A percentile compares a stretch with the other conserved stretches of the same genome.
Conservation (phyloP, 2,329 filamentous ascomycete species). For the Lachnellula cervina region DNA sequence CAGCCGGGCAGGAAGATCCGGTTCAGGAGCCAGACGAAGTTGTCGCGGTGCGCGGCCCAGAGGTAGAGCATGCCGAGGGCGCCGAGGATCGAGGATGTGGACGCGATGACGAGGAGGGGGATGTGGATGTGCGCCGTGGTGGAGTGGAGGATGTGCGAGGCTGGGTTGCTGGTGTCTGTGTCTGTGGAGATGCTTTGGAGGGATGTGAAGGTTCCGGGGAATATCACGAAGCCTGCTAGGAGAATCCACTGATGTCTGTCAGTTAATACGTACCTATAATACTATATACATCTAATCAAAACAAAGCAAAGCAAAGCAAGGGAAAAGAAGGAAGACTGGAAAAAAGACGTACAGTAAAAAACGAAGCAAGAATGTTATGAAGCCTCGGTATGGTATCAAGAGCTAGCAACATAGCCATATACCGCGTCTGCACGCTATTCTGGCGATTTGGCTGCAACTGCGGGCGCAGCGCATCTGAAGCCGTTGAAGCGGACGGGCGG, state of each 20-base stretch:
- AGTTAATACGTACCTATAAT: not conserved
- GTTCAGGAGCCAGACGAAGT: constrained; percentile 28
- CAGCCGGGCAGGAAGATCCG: constrained; percentile 27
- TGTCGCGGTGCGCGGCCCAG: constrained; percentile 16
- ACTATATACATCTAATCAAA: too few species aligned
- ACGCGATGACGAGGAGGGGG: constrained; percentile 21
- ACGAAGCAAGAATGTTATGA: constrained; percentile 27
- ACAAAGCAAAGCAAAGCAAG: not conserved
- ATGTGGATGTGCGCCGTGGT: constrained; percentile 17
- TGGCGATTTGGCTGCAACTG: constrained; percentile 9
- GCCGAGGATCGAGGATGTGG: constrained; percentile 21
- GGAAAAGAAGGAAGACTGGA: not conserved
- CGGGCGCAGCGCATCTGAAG: not conserved
- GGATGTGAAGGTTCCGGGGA: constrained; percentile 28
- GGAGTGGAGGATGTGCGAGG: constrained; percentile 10
- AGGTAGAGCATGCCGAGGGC: constrained; percentile 24
- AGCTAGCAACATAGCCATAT: constrained; percentile 27
- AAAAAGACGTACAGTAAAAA: constrained; percentile 22
- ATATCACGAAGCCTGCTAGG: constrained; percentile 28
- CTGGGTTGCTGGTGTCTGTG: not conserved
- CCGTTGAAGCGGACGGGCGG: constrained; percentile 1
- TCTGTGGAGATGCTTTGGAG: constrained; percentile 6
- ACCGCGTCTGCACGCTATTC: constrained; percentile 25
- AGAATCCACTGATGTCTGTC: constrained; percentile 14
- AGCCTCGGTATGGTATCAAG: constrained; percentile 27